Evolutionary conservation across 2,329 filamentous ascomycete species (phyloP), one percentile per base, ranked within the genome.

Genomic region (Aspergillus alliaceus): DNA sequence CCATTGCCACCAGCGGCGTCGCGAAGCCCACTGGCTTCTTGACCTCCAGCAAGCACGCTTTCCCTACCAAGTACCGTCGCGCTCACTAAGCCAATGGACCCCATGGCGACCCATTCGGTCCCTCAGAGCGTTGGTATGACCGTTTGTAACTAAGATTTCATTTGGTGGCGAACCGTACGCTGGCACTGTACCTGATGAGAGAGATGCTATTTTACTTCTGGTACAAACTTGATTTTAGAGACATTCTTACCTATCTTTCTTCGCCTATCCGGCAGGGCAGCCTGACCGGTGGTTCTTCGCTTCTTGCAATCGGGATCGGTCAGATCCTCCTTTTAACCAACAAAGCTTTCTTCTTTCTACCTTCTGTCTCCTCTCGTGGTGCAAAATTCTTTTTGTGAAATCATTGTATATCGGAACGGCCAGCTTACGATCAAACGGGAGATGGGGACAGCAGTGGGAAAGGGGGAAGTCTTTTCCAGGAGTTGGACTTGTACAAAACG

Each of bases 21-120:
- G 58, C 63, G 14, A 61, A 62, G 44, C 64, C 66, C 54, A 69
- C 66, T 50, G 64, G 72, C 42, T 74, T 72, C 60, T 57, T 63
- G 53, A 73, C 72, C 53, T 72, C 69, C 59, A 65, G 62, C 64
- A 59, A 56, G 59, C 39, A 42, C 48, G 49, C 49, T 39, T 57
- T 61, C 57, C 63, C 66, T 49, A 64, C 65, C 35, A 59, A 61
- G 58, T 69, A 65, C 64, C 67, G 65, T 53, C 70, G 66, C 55
- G 63, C 59, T 55, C 62, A 62, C 22, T 65, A 62, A 54, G 61
- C 56, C 60, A 62, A 58, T 42, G 20, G 51, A 29, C 14, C 29
- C 6, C 25, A 22, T n/a, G 11, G 27, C 29, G 18, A 40, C 15
- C 27, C 32, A 6, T 12, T 34, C 14, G 27, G 44, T 47, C 44